Base-by-base conservation (phyloP, 768 basidiomycete genomes). In the Tricholoma sp. region DNA sequence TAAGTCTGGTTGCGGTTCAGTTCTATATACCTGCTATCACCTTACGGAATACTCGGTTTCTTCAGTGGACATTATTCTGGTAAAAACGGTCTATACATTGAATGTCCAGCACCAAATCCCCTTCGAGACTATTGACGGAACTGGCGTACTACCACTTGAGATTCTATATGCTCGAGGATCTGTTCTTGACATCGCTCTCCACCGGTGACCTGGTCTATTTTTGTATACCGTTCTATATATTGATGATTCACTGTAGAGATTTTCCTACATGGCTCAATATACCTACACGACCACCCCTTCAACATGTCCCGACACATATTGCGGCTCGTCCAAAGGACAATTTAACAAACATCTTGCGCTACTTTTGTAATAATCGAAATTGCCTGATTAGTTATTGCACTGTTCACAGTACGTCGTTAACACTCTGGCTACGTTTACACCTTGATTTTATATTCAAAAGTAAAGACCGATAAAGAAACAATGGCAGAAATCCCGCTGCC, bases 341-440 rank as follows among this genome's bases (percentile, higher is more conserved):
- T 49, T 51, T 83, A 5, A 54, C 66, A n/a, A 69, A 63, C 12
- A 61, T 77, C n/a, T 62, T 74, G 3, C 62, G 70, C 2, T 59
- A 74, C 0, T 85, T 85, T 56, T 86, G 84, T 66, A 72, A 74
- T 5, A 83, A 79, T 52, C 56, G 77, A 20, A 81, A 74, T 52
- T 86, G 84, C 55, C 29, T 79, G 0, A 75, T 76, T 6, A 72
- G 76, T 2, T 79, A 78, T 56, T 86, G 84, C 61, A 61, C 66
- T 41, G 70, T 73, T 2, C 84, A 86, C 65, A 61, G 80, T 81
- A 66, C 42, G 76, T 56, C 55, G 20, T 33, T 12, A 17, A 52
- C 15, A 9, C 17, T 3, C 18, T 10, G 7, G 15, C 18, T 10
- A 18, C 41, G 4, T 18, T 4, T 7, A 45, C 11, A 6, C 15